Conservation (phyloP, 768 basidiomycete species). For the Pulveroboletus sp. region DNA sequence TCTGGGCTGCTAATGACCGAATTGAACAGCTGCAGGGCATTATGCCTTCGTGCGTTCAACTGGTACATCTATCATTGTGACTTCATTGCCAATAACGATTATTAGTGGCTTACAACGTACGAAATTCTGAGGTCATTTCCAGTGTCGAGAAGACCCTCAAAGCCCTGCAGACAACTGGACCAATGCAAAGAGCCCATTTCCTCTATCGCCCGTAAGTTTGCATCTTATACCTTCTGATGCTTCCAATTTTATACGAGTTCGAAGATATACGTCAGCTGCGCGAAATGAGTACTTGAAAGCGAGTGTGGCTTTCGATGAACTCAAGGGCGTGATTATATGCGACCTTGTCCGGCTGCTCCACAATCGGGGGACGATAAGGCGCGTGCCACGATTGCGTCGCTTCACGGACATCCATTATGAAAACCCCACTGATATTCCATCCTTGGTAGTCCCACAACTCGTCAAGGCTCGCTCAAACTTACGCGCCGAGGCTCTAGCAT, state of each 20-base stretch:
- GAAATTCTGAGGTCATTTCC: background rate
- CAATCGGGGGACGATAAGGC: background rate
- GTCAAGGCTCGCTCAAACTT: conserved; percentile 11
- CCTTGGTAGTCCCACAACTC: conserved; percentile 20
- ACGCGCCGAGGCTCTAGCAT: conserved; percentile 12
- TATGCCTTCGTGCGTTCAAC: conserved; percentile 42
- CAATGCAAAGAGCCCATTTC: background rate
- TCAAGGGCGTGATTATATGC: background rate
- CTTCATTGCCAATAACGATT: background rate
- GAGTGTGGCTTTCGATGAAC: conserved; percentile 4
- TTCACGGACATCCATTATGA: conserved; percentile 32
- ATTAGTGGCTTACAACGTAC: conserved; percentile 25
- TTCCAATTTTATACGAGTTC: background rate
- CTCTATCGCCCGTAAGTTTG: conserved; percentile 7
- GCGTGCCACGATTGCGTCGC: conserved; percentile 1
- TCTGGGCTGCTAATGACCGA: background rate
- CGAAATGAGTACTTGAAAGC: conserved; percentile 10
- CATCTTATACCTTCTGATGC: no score
- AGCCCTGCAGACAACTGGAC: background rate
- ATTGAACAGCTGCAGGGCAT: conserved; percentile 34
- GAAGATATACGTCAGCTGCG: background rate
- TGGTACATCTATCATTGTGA: background rate
- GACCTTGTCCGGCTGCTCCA: conserved; percentile 25
- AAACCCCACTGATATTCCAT: conserved; percentile 27
- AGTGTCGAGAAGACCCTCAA: conserved; percentile 7